phyloP scores from a whole-genome alignment of 2,329 filamentous ascomycete species.

The Aspergillus caelatus region DNA sequence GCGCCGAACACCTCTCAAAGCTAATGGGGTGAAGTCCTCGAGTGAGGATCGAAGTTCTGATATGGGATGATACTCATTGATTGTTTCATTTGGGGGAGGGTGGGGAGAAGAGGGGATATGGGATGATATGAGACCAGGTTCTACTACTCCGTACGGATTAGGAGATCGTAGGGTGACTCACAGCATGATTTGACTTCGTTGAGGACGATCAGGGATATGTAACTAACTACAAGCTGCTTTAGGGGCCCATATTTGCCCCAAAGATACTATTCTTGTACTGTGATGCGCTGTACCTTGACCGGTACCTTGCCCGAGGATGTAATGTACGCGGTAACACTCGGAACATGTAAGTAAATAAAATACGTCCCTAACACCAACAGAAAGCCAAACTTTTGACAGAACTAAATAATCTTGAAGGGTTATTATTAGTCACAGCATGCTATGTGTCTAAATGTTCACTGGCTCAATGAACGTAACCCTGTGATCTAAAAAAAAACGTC shows the following conservation, averaged over 20 bases:
- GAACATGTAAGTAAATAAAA: slow-evolving; percentile 1
- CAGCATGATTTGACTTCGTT: neutral
- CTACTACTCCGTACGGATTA: neutral
- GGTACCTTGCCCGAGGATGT: slow-evolving; percentile 1
- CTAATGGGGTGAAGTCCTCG: neutral
- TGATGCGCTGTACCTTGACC: neutral
- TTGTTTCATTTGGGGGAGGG: neutral
- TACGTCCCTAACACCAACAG: neutral
- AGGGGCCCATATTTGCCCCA: neutral
- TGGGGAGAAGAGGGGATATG: neutral
- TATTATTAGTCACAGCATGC: slow-evolving; percentile 1
- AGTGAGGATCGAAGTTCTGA: neutral
- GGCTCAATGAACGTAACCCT: neutral
- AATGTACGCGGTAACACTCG: slow-evolving; percentile 6
- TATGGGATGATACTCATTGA: neutral
- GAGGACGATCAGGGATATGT: neutral
- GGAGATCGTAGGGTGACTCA: neutral
- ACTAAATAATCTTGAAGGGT: neutral
- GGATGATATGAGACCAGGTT: neutral
- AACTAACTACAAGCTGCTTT: neutral
- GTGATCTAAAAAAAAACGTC: neutral
- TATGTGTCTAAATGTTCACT: neutral
- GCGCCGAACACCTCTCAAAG: slow-evolving; percentile 17
- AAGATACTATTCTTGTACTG: neutral
- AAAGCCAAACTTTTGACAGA: neutral